Conservation (phyloP, 805 yeast genomes). For the Blastobotrys attinorum region DNA sequence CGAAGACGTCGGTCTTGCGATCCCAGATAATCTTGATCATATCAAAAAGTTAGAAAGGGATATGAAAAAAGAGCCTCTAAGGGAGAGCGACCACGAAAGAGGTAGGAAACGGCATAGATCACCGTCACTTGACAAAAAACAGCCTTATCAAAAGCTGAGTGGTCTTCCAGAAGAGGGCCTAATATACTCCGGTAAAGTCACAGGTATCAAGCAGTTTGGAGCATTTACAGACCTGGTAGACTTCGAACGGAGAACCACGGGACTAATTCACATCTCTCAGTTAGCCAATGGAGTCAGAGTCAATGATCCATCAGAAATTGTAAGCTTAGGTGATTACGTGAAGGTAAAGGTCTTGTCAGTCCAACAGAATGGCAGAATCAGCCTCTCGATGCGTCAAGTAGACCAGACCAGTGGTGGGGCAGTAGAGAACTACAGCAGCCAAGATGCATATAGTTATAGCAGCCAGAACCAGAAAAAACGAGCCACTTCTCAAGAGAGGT, state of each 20-base stretch:
- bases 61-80: background rate
- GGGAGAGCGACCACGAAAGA: background rate
- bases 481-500: slow-evolving; percentile 76
- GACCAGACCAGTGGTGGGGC: slow-evolving; percentile 61
- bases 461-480: slow-evolving; percentile 31
- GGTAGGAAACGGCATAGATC: background rate
- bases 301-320: slow-evolving; percentile 49
- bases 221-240: slow-evolving; percentile 59
- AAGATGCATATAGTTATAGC: background rate
- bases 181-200: slow-evolving; percentile 55
- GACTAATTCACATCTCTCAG: slow-evolving; percentile 68
- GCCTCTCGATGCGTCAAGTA: slow-evolving; percentile 61
- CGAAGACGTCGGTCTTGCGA: slow-evolving; percentile 11
- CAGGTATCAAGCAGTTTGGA: slow-evolving; percentile 59
- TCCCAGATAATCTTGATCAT: slow-evolving; percentile 14
- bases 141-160: background rate
- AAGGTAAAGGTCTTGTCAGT: slow-evolving; percentile 50
- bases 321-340: slow-evolving; percentile 52
- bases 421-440: background rate
- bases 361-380: slow-evolving; percentile 37
- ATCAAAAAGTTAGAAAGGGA: background rate
- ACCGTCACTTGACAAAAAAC: background rate
- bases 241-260: slow-evolving; percentile 21
- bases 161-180: slow-evolving; percentile 34
- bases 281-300: slow-evolving; percentile 42